Base-by-base conservation (phyloP, 75 land plant species). In the Cryptomeria japonica region DNA sequence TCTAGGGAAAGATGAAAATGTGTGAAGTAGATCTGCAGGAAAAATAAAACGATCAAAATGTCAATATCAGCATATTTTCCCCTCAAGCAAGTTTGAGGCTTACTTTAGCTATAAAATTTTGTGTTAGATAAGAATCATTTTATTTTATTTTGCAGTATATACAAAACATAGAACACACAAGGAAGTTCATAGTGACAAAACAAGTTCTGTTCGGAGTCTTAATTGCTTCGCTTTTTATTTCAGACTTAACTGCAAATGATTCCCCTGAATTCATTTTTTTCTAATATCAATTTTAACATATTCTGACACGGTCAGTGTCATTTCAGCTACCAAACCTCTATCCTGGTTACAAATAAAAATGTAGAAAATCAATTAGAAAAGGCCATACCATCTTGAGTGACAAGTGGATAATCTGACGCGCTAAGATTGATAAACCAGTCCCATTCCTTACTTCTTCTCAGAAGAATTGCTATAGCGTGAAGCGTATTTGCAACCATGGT, bases 371-470 rank as follows among this genome's bases (percentile, higher is more conserved):
- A 7, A 36, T 25, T 25, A 36, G 37, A 85, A 87, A 85, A 73
- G 38, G 16, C 2, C 51, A 87, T 46, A 87, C 87, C 87, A 53
- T 58, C 84, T 46, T 82, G 84, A 28, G 92, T 64, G 84, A 91
- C 89, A 46, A 91, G 92, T 31, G 92, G 92, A 80, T 91, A 91
- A 56, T 91, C 92, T 8, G 92, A 91, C 32, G 92, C 91, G 46
- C 92, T 91, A 58, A 91, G 87, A 86, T 91, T 91, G 86, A 91
- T 91, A 86, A 91, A 91, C 92, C 92, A 91, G 53, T 91, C 92
- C 92, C 92, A 91, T 19, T 90, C 89, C 70, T 88, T 83, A 37
- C 79, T 61, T 70, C 87, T 87, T 49, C 88, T 91, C 72, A 91
- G 86, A 49, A 91, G 87, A 78, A 91, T 88, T 14, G 92, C 87